Percentiles rank a stretch among this genome's conserved stretches.
Evolutionary conservation across 345 rosid genomes (phyloP).

Genomic region (Syzygium aqueum): DNA sequence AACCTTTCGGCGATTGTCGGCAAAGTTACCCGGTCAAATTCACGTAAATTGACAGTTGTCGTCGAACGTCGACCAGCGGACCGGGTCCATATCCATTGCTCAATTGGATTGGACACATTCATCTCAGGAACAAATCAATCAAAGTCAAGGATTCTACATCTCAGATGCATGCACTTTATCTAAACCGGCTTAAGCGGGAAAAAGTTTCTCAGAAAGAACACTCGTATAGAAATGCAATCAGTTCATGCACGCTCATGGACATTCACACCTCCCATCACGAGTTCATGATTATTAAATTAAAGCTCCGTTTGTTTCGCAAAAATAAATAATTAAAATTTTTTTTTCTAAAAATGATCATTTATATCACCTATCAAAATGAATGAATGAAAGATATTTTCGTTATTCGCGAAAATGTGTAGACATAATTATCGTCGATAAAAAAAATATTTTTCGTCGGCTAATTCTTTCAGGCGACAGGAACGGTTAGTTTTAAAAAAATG

Average conservation of each 20-base stretch:
- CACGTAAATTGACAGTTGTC: not conserved
- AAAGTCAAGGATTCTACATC: not conserved
- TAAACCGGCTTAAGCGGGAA: not conserved
- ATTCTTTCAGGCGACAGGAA: too few relatives aligned
- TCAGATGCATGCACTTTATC: not conserved
- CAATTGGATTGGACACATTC: not conserved
- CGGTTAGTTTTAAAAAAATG: too few relatives aligned
- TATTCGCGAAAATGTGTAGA: too few relatives aligned
- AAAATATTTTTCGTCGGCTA: too few relatives aligned
- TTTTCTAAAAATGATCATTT: too few relatives aligned
- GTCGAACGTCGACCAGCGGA: not conserved
- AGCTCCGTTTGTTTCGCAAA: too few relatives aligned
- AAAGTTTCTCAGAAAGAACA: not conserved
- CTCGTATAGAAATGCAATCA: not conserved
- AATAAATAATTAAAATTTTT: too few relatives aligned
- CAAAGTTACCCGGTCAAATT: not conserved
- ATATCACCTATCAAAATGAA: too few relatives aligned
- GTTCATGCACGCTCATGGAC: not conserved
- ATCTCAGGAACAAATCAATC: not conserved
- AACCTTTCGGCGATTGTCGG: not conserved
- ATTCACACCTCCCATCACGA: not conserved
- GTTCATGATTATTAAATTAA: too few relatives aligned
- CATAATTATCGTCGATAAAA: too few relatives aligned
- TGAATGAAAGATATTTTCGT: too few relatives aligned
- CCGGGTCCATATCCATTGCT: not conserved